Percentiles rank a stretch among this genome's conserved stretches.
These are phyloP conservation scores for Thecaphora frezii DNA, from an alignment of 1,284 basidiomycete genomes.

Conservation along the genomic window DNA sequence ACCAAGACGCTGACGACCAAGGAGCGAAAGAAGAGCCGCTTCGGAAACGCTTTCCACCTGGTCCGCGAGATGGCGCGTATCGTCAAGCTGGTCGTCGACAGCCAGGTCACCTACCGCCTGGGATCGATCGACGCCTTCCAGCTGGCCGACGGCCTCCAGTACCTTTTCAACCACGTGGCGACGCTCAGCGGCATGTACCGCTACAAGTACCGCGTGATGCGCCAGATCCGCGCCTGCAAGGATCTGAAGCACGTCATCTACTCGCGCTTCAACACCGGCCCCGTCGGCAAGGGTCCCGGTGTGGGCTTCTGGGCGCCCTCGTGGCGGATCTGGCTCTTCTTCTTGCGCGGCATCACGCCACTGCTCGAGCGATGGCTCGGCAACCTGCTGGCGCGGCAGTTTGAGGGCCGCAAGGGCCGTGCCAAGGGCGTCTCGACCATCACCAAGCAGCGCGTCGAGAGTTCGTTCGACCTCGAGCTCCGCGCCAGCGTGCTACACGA, in stretches of 20 bases:
- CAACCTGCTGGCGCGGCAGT: slow-evolving; percentile 94
- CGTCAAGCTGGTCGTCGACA: slow-evolving; percentile 97
- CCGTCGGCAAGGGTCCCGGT: slow-evolving; percentile 97
- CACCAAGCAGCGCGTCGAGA: slow-evolving; percentile 98
- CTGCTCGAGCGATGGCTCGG: slow-evolving; percentile 96
- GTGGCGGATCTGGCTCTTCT: slow-evolving; percentile 99
- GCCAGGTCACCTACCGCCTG: slow-evolving; percentile 96
- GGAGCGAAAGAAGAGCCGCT: slow-evolving; percentile 98
- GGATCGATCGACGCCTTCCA: slow-evolving; percentile 99
- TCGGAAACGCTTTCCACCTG: slow-evolving; percentile 97
- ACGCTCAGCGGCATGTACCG: slow-evolving; percentile 98
- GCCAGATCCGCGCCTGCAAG: slow-evolving; percentile 99
- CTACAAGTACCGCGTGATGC: slow-evolving; percentile 98
- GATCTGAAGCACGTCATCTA: slow-evolving; percentile 79
- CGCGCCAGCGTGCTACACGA: slow-evolving; percentile 99
- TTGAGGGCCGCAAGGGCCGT: slow-evolving; percentile 86
- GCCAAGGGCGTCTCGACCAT: slow-evolving; percentile 80
- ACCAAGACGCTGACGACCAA: slow-evolving; percentile 99
- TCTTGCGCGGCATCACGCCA: slow-evolving; percentile 97
- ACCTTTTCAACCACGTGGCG: slow-evolving; percentile 95
- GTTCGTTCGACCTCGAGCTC: slow-evolving; percentile 95
- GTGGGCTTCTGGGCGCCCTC: slow-evolving; percentile 99
- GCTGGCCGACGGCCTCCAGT: slow-evolving; percentile 95
- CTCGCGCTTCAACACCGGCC: slow-evolving; percentile 98
- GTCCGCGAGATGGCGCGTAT: slow-evolving; percentile 96